A percentile compares a stretch with the other conserved stretches of the same genome.
Evolutionary conservation across 805 yeast genomes (phyloP).

Genomic region (Cyberlindnera mrakii): DNA sequence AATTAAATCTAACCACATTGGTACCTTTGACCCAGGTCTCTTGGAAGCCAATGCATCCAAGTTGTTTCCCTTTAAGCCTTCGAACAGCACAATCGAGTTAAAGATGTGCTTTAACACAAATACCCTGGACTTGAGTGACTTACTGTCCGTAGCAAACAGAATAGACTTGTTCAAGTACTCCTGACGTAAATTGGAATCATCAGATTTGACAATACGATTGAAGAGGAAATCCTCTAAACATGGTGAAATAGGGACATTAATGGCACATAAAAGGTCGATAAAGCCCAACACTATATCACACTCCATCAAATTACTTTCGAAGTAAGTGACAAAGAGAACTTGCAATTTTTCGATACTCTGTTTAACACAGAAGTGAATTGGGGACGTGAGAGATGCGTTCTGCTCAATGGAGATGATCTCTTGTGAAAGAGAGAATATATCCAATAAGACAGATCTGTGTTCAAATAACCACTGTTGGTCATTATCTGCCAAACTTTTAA

Average conservation of each 20-base stretch:
- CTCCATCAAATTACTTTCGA: constrained; percentile 30
- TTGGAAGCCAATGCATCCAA: constrained; percentile 41
- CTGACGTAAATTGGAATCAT: constrained; percentile 41
- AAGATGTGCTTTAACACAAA: constrained; percentile 58
- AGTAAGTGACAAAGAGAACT: constrained; percentile 33
- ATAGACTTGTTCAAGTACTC: constrained; percentile 47
- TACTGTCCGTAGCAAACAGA: constrained; percentile 40
- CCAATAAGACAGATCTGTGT: constrained; percentile 40
- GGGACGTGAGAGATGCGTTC: constrained; percentile 42
- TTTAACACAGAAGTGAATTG: constrained; percentile 62
- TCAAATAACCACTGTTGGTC: constrained; percentile 54
- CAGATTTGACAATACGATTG: constrained; percentile 44
- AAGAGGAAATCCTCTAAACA: constrained; percentile 54
- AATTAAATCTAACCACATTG: constrained; percentile 61
- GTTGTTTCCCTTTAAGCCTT: constrained; percentile 44
- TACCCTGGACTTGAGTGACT: constrained; percentile 47
- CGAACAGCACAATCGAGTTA: constrained; percentile 59
- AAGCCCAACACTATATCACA: constrained; percentile 34
- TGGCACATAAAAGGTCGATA: constrained; percentile 37
- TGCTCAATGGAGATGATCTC: constrained; percentile 37
- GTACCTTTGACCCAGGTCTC: constrained; percentile 24
- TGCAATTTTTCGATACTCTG: constrained; percentile 66
- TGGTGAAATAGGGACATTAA: constrained; percentile 40
- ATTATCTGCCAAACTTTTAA: constrained; percentile 43
- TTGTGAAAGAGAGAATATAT: constrained; percentile 36